A percentile compares a stretch with the other conserved stretches of the same genome.
These are phyloP conservation scores for Tilletia caries DNA, from an alignment of 1,284 basidiomycete species.

Conservation along the genomic window DNA sequence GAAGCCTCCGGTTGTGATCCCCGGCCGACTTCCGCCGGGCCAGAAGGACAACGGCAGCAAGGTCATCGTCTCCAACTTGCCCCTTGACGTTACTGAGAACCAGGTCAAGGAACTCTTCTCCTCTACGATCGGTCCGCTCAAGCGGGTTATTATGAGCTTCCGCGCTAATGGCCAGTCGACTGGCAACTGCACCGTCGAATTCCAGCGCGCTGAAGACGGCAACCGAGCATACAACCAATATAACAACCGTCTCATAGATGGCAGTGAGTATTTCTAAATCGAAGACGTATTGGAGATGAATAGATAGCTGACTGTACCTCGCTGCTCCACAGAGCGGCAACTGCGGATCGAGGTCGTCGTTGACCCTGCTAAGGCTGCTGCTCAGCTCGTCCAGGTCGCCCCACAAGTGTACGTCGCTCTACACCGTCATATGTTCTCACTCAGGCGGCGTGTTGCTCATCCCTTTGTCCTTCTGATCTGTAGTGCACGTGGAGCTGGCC, in stretches of 20 bases:
- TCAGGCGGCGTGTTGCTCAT: too few species aligned
- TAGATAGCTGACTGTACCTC: conserved; percentile 37
- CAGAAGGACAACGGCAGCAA: conserved; percentile 60
- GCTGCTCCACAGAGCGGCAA: conserved; percentile 63
- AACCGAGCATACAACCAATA: conserved; percentile 88
- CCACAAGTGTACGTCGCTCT: conserved; percentile 12
- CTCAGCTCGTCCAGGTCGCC: conserved; percentile 62
- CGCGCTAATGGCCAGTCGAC: conserved; percentile 81
- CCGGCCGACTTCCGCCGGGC: conserved; percentile 34
- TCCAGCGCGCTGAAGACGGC: conserved; percentile 81
- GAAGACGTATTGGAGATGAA: conserved; percentile 27
- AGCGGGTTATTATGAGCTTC: conserved; percentile 79
- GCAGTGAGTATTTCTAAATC: conserved; percentile 75
- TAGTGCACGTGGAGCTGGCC: not conserved
- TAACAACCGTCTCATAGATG: conserved; percentile 98
- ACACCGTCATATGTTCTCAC: not conserved
- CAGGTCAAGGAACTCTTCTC: conserved; percentile 95
- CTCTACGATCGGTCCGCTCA: conserved; percentile 81
- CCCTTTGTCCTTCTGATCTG: not conserved
- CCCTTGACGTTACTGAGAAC: conserved; percentile 85
- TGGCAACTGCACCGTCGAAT: conserved; percentile 81
- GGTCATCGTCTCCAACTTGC: conserved; percentile 94
- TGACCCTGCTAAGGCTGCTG: conserved; percentile 73
- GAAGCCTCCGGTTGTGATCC: conserved; percentile 50
- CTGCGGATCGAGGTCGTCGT: conserved; percentile 98